Evolutionary conservation across 2,329 filamentous ascomycete genomes (phyloP).

Genomic region (Pseudogymnoascus sp.): DNA sequence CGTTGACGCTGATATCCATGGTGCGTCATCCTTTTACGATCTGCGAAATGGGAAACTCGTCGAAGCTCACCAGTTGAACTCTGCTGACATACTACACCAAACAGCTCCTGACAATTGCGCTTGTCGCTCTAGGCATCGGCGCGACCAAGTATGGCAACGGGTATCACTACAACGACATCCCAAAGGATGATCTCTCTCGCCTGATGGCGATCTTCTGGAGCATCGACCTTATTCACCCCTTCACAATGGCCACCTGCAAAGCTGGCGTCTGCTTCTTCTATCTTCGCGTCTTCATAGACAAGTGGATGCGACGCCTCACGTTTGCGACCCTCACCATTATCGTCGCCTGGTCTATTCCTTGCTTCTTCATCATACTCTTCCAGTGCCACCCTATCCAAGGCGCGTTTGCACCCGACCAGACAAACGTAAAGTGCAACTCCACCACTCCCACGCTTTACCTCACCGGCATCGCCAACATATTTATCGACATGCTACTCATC

Average conservation of each 20-base stretch:
- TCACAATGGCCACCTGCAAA: constrained; percentile 40
- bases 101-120: not conserved
- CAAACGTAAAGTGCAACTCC: constrained; percentile 40
- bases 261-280: constrained; percentile 48
- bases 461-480: constrained; percentile 46
- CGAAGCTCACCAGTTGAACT: not conserved
- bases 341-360: constrained; percentile 1
- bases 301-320: not conserved
- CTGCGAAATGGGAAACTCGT: not conserved
- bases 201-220: constrained; percentile 31
- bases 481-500: constrained; percentile 46
- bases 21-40: not conserved
- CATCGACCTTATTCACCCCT: constrained; percentile 38
- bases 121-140: not conserved
- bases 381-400: constrained; percentile 45
- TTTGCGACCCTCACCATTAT: not conserved
- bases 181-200: not conserved
- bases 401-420: constrained; percentile 49
- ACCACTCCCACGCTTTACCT: constrained; percentile 41
- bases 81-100: not conserved
- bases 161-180: not conserved
- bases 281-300: constrained; percentile 43
- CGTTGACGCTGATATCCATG: not conserved
- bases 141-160: not conserved
- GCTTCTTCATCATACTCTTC: constrained; percentile 33